Evolutionary conservation across 805 yeast species (phyloP), one percentile per base, ranked within the genome.

Genomic region (Kregervanrija delftensis): DNA sequence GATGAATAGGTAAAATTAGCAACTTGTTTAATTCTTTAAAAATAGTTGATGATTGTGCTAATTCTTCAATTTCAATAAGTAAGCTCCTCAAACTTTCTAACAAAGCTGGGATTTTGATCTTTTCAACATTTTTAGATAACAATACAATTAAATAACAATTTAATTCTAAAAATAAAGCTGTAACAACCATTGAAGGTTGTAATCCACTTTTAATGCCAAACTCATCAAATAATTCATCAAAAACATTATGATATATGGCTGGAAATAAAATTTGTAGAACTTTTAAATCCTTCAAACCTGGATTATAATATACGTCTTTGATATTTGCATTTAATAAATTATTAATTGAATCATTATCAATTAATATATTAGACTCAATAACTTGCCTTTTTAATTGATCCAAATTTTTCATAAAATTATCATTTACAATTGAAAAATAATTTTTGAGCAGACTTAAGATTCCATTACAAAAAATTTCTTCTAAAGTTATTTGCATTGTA

Each of bases 131-230:
- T 3, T 40, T 17, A 14, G 39, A 40, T 32, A 32, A 44, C 10
- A 44, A 31, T 1, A 40, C 33, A 15, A 33, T 10, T 2, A 44
- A 16, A 33, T 44, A 44, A 16, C 35, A 11, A 16, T 44, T 44
- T 8, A 40, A 33, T 16, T 44, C 47, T 6, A 40, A 8, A 4
- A 44, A 34, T 12, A 35, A 5, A 8, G 40, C 15, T 12, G 40
- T 30, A n/a, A 35, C 17, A 16, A 16, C 40, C 6, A 35, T 37
- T 33, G 32, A 15, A 11, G 12, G 15, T 5, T 42, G 39, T 16
- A 43, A 14, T n/a, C 4, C 8, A 14, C 8, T 2, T 32, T 39
- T 13, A 35, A 11, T 8, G 4, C n/a, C 6, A 28, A 33, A n/a
- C 14, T 28, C 16, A 30, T 40, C 31, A 30, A 17, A 37, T 30